Percentiles rank a stretch among this genome's conserved stretches.
phyloP scores from a whole-genome alignment of 192 early-diverging fungal species.

The Coemansia sp. region DNA sequence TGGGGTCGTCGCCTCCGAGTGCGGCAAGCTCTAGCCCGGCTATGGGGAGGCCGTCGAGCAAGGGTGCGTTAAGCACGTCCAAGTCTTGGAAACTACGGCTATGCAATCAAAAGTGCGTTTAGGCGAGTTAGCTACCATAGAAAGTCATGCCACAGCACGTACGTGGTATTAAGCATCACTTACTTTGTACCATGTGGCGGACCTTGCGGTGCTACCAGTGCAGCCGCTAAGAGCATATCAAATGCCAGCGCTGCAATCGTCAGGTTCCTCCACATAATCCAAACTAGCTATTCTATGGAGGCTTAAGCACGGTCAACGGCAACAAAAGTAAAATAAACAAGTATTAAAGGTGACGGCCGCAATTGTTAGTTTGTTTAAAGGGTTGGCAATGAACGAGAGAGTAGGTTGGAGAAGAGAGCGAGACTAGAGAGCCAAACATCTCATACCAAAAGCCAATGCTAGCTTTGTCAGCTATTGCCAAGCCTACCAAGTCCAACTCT shows the following conservation, averaged over 20 bases:
- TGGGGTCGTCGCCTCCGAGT: slow-evolving; percentile 4
- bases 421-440: background rate
- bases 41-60: slow-evolving; percentile 35
- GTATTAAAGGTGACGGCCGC: background rate
- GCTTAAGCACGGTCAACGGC: background rate
- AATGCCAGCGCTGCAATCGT: slow-evolving; percentile 41
- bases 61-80: slow-evolving; percentile 10
- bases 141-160: background rate
- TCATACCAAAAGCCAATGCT: background rate
- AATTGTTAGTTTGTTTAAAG: background rate
- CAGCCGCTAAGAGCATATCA: slow-evolving; percentile 26
- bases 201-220: slow-evolving; percentile 9
- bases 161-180: background rate
- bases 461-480: background rate
- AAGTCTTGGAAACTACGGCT: slow-evolving; percentile 7
- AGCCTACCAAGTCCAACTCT: background rate
- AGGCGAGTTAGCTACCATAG: background rate
- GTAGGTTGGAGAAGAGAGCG: background rate
- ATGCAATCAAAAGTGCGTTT: background rate
- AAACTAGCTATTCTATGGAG: background rate
- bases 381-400: background rate
- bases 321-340: background rate
- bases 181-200: slow-evolving; percentile 12
- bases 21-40: slow-evolving; percentile 27
- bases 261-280: slow-evolving; percentile 43